Percentiles rank a stretch among this genome's conserved stretches.
These are phyloP conservation scores for Parietaria judaica DNA, from an alignment of 306 rosid species.

Conservation along the genomic window DNA sequence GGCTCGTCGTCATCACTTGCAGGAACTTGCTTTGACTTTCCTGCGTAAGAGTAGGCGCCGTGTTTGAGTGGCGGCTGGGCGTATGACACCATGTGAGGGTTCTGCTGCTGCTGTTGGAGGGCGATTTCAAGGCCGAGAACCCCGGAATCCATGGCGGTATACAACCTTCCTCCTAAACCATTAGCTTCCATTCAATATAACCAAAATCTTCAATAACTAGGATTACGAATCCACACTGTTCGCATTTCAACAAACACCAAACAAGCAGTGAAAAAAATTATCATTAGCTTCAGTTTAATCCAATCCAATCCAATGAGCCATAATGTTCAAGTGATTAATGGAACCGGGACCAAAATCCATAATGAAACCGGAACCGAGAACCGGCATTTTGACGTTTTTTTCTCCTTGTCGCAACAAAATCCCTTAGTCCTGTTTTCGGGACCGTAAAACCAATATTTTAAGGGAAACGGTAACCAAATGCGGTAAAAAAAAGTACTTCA, in stretches of 20 bases:
- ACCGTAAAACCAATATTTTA: too few relatives aligned
- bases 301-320: too few relatives aligned
- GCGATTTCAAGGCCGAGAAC: conserved; percentile 56
- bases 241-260: conserved; percentile 2
- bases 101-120: conserved; percentile 46
- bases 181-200: conserved; percentile 46
- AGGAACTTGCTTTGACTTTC: conserved; percentile 34
- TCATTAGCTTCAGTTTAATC: too few relatives aligned
- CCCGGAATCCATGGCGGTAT: conserved; percentile 44
- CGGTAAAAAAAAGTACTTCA: too few relatives aligned
- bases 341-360: too few relatives aligned
- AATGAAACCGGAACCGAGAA: too few relatives aligned
- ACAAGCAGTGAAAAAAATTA: not conserved
- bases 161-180: conserved; percentile 55
- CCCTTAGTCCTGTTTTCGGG: too few relatives aligned
- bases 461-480: too few relatives aligned
- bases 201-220: not conserved
- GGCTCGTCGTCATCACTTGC: conserved; percentile 74
- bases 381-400: too few relatives aligned
- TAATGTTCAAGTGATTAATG: too few relatives aligned
- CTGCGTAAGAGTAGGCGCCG: conserved; percentile 27
- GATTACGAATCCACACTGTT: not conserved
- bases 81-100: conserved; percentile 39
- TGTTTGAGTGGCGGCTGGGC: conserved; percentile 38
- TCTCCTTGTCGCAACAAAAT: too few relatives aligned